Evolutionary conservation across 345 rosid genomes (phyloP).

Genomic region (Murraya koenigii): DNA sequence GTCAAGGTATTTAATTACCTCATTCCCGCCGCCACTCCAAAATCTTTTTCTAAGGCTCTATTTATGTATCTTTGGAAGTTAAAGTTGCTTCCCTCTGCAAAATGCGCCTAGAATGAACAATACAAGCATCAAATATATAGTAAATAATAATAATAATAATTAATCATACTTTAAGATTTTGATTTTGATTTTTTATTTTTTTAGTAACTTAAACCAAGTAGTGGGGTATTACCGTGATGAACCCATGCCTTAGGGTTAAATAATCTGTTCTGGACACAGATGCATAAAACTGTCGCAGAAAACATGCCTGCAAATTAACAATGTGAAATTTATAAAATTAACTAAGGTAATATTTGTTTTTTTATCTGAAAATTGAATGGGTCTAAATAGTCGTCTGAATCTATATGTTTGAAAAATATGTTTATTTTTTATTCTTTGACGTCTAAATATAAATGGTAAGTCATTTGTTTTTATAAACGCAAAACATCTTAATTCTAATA

Average conservation of each 20-base stretch:
- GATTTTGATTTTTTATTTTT: background rate
- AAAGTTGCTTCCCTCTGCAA: constrained; percentile 48
- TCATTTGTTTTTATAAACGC: too few species aligned
- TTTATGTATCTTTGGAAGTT: constrained; percentile 78
- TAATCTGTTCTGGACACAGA: constrained; percentile 77
- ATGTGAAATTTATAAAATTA: background rate
- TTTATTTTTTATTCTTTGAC: too few species aligned
- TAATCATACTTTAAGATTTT: background rate
- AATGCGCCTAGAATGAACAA: constrained; percentile 56
- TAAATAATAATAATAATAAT: background rate
- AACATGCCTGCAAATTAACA: constrained; percentile 38
- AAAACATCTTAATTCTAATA: too few species aligned
- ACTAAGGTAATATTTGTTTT: too few species aligned
- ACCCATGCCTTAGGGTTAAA: constrained; percentile 76
- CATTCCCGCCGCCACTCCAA: constrained; percentile 58
- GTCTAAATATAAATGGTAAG: too few species aligned
- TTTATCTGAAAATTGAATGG: too few species aligned
- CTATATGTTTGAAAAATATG: too few species aligned
- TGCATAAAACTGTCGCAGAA: constrained; percentile 63
- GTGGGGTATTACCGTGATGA: constrained; percentile 46
- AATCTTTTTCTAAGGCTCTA: constrained; percentile 73
- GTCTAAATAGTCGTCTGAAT: too few species aligned
- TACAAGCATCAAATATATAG: background rate
- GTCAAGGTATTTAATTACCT: constrained; percentile 31
- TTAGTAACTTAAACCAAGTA: background rate